Percentiles rank a stretch among this genome's conserved stretches.
Evolutionary conservation across 306 rosid species (phyloP).

Genomic region (Adenanthera pavonina): DNA sequence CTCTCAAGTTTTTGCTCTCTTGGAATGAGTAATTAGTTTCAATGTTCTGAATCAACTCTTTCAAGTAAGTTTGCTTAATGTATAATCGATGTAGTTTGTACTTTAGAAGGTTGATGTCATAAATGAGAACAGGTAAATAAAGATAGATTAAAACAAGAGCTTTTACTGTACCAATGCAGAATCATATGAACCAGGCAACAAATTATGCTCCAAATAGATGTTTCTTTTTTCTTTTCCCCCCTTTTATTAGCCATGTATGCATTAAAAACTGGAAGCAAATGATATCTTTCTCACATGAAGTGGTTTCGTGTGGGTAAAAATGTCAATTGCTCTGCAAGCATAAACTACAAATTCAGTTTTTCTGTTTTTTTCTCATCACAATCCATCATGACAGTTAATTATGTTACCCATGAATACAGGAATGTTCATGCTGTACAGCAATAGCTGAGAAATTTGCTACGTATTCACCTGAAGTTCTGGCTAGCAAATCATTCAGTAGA

Average conservation of each 20-base stretch:
- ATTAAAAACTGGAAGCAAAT: conserved; percentile 1
- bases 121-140: neutral
- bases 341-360: neutral
- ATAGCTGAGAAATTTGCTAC: conserved; percentile 70
- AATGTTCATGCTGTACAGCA: conserved; percentile 68
- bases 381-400: neutral
- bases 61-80: neutral
- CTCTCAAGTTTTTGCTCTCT: neutral
- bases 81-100: conserved; percentile 1
- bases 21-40: neutral
- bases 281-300: neutral
- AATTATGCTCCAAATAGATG: neutral
- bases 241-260: neutral
- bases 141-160: neutral
- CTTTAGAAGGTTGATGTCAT: neutral
- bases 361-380: neutral
- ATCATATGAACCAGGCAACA: neutral
- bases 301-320: neutral
- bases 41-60: neutral
- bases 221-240: neutral
- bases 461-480: conserved; percentile 68
- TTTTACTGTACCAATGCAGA: neutral
- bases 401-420: conserved; percentile 49
- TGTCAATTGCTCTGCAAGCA: neutral
- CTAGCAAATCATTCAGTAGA: conserved; percentile 75